Evolutionary conservation across 2,329 filamentous ascomycete genomes (phyloP), one percentile per base, ranked within the genome.

Genomic region (Incumbomyces lentus): DNA sequence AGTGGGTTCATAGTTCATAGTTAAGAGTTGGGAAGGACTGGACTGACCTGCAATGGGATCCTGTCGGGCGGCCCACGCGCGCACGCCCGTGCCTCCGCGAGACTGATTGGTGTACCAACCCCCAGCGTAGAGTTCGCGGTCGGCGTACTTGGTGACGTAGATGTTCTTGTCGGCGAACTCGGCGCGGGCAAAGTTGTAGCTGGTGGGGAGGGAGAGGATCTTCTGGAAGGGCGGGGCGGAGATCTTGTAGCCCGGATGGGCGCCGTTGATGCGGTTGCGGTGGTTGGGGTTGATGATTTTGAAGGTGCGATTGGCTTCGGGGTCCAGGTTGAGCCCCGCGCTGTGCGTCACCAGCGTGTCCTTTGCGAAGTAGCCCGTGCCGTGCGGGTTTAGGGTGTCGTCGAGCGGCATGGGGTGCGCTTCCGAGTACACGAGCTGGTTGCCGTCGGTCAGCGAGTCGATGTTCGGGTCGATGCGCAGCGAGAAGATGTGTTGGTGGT

Each of bases 401-500:
- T 72, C 68, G 38, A 78, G 68, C 1, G 78, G 75, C 70, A 84
- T 77, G 0, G 81, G 63, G 44, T 78, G 72, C 2, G 74, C 75
- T 56, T 80, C 76, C 47, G 75, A 69, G 57, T 82, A 75, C 47
- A 75, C 68, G 22, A 79, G 61, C 1, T 71, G 65, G 57, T 79
- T 79, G 0, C 78, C 78, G 49, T 76, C 76, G 13, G 52, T 46
- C 22, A 26, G 22, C 22, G 22, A 26, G 33, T 34, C 42, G 40
- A 79, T 66, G 52, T 74, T 75, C n/a, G 78, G 78, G 57, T 82
- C 78, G 11, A 82, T 67, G 7, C 78, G 74, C 4, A 81, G 68
- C 2, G 75, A 80, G 66, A 89, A 86, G 61, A 87, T 83, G 63
- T 88, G 84, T 59, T 89, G 84, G 58, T 88, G 84, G 63, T 84